phyloP scores from a whole-genome alignment of 768 basidiomycete genomes.

The Rossbeevera mucosa region DNA sequence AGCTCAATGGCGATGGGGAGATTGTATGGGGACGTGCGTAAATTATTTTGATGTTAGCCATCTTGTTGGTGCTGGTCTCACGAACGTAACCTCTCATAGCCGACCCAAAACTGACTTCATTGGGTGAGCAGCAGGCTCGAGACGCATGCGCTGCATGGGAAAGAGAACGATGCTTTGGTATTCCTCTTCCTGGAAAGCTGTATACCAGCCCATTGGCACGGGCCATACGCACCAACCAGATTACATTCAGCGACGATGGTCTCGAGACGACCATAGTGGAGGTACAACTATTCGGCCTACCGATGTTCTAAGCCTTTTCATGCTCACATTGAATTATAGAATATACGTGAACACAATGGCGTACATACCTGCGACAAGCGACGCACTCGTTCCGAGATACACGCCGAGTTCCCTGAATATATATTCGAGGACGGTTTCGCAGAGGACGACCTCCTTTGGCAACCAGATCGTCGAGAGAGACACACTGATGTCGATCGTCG shows the following conservation, averaged over 20 bases:
- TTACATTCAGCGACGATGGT: conserved; percentile 19
- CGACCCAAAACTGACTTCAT: conserved; percentile 47
- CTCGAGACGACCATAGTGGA: conserved; percentile 45
- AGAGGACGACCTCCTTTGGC: conserved; percentile 61
- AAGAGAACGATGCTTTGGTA: neutral
- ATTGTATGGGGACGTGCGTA: conserved; percentile 61
- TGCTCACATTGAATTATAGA: conserved; percentile 33
- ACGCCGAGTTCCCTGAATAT: conserved; percentile 39
- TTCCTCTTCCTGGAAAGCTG: conserved; percentile 1
- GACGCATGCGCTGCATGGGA: conserved; percentile 7
- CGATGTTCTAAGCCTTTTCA: neutral
- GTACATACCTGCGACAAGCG: conserved; percentile 69
- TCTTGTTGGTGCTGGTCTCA: neutral
- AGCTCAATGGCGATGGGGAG: conserved; percentile 43
- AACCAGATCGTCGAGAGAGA: conserved; percentile 3
- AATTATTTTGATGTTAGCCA: neutral
- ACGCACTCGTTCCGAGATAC: conserved; percentile 40
- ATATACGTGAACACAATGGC: conserved; percentile 59
- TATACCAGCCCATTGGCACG: conserved; percentile 1
- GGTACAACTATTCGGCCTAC: neutral
- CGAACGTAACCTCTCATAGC: neutral
- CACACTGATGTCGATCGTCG: conserved; percentile 2
- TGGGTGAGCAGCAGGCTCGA: conserved; percentile 52
- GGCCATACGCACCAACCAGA: conserved; percentile 4
- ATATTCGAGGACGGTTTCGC: conserved; percentile 50